Percentiles rank a stretch among this genome's conserved stretches.
These are phyloP conservation scores for Penicillium tannophilum DNA, from an alignment of 495 filamentous ascomycete genomes.

Conservation along the genomic window DNA sequence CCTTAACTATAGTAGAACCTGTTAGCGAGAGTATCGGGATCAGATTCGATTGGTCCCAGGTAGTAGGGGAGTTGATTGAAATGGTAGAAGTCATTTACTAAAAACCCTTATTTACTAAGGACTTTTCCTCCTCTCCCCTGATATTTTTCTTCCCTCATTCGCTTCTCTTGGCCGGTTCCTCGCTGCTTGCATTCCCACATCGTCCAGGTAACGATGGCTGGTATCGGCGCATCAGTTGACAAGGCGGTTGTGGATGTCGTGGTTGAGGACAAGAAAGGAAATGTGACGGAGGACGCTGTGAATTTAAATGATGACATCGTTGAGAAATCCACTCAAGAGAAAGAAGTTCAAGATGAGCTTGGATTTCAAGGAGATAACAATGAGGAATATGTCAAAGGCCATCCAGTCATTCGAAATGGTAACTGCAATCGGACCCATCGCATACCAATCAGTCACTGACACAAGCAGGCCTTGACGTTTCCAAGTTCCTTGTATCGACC, in stretches of 20 bases:
- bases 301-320: background rate
- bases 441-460: constrained; percentile 1
- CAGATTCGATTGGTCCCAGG: background rate
- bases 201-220: background rate
- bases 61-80: background rate
- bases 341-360: background rate
- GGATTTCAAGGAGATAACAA: constrained; percentile 5
- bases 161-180: background rate
- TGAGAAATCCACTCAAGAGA: background rate
- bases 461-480: constrained; percentile 26
- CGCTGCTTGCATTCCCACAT: background rate
- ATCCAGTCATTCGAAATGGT: constrained; percentile 43
- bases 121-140: background rate
- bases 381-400: constrained; percentile 27
- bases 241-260: background rate
- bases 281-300: background rate
- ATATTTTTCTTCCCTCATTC: background rate
- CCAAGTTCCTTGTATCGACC: constrained; percentile 28
- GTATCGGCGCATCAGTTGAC: background rate
- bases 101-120: background rate
- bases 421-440: background rate
- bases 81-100: background rate
- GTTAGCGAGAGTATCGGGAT: background rate
- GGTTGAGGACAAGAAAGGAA: background rate
- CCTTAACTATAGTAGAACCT: background rate